Conservation (phyloP, 495 filamentous ascomycete species). For the Penicillium psychrofluorescens region DNA sequence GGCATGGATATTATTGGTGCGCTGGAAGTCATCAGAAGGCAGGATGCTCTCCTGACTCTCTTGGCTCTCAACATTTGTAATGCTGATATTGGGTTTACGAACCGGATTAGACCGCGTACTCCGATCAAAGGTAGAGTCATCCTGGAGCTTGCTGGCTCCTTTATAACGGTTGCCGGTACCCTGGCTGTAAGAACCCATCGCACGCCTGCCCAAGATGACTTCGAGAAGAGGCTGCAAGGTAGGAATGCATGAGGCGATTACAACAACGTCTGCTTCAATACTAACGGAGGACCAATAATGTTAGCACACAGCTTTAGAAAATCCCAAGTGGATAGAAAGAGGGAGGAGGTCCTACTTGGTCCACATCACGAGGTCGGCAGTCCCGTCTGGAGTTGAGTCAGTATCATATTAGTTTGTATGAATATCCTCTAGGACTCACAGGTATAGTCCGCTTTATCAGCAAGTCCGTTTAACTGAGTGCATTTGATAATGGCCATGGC, state of each 20-base stretch:
- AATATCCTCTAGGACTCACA: conserved; percentile 14
- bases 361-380: conserved; percentile 27
- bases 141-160: conserved; percentile 3
- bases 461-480: conserved; percentile 25
- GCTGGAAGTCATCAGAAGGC: background rate
- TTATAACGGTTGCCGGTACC: conserved; percentile 15
- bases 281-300: conserved; percentile 9
- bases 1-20: conserved; percentile 1
- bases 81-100: conserved; percentile 7
- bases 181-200: conserved; percentile 18
- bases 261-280: conserved; percentile 34
- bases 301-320: background rate
- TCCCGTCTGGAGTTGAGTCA: conserved; percentile 19
- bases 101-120: conserved; percentile 8
- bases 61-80: conserved; percentile 22
- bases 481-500: conserved; percentile 31
- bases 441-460: conserved; percentile 26
- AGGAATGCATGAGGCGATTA: conserved; percentile 37
- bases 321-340: background rate
- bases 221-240: conserved; percentile 34
- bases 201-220: conserved; percentile 25
- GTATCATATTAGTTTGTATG: background rate
- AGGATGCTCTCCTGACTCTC: conserved; percentile 29
- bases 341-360: conserved; percentile 21
- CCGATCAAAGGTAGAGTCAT: conserved; percentile 4